Evolutionary conservation across 306 rosid species (phyloP).

Genomic region (Rubus parviflorus): DNA sequence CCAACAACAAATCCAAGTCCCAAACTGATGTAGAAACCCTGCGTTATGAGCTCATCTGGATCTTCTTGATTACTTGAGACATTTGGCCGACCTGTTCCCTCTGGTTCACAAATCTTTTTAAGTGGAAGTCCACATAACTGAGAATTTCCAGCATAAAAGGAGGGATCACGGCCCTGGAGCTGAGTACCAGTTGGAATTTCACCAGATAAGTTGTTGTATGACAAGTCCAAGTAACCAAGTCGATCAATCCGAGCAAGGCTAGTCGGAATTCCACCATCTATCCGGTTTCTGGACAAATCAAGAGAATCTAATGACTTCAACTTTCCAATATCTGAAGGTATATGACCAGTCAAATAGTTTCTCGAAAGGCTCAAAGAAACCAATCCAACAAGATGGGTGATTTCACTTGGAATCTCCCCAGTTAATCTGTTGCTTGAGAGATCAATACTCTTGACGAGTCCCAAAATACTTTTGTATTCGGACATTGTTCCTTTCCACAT

Average conservation of each 20-base stretch:
- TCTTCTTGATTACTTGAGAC: not conserved
- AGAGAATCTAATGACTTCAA: not conserved
- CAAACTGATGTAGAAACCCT: constrained; percentile 24
- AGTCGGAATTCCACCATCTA: constrained; percentile 28
- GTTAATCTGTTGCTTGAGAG: constrained; percentile 24
- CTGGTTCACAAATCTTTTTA: not conserved
- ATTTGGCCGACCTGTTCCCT: not conserved
- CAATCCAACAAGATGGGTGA: not conserved
- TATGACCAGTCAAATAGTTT: constrained; percentile 26
- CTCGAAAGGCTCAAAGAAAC: not conserved
- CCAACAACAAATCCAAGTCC: constrained; percentile 14
- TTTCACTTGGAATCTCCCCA: constrained; percentile 19
- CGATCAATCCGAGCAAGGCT: not conserved
- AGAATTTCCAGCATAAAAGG: not conserved
- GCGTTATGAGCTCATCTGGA: not conserved
- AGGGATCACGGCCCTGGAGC: not conserved
- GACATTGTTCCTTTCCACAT: not conserved
- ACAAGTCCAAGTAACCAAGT: not conserved
- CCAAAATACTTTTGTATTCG: not conserved
- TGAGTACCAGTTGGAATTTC: not conserved
- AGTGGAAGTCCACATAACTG: not conserved
- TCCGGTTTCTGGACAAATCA: constrained; percentile 27
- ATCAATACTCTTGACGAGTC: not conserved
- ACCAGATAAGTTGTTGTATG: constrained; percentile 27
- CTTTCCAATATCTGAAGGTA: constrained; percentile 26